Evolutionary conservation across 2,329 filamentous ascomycete species (phyloP).

Genomic region (Aspergillus sp.): DNA sequence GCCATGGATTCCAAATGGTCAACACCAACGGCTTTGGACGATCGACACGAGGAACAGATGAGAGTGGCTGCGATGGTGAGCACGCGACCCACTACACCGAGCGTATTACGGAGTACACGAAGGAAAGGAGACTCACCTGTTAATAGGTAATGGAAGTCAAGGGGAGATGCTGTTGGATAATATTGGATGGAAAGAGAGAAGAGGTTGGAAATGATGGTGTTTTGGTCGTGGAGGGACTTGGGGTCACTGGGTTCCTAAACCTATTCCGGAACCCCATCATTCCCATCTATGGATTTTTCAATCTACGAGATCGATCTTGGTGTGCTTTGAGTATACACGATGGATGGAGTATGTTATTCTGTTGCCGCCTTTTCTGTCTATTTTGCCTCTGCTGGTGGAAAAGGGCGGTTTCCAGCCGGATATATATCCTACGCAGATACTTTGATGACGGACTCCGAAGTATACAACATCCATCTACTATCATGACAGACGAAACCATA

Average conservation of each 20-base stretch:
- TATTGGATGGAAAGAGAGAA: neutral
- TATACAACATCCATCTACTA: no score
- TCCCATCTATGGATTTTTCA: neutral
- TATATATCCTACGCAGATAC: neutral
- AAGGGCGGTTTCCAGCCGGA: neutral
- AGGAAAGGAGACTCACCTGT: neutral
- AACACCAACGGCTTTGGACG: neutral
- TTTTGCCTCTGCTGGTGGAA: no score
- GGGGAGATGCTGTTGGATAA: neutral
- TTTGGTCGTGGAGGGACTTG: neutral
- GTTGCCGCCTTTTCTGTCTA: no score
- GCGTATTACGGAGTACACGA: neutral
- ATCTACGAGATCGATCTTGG: neutral
- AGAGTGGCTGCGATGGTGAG: neutral
- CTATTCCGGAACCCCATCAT: neutral
- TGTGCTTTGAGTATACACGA: no score
- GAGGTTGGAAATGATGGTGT: neutral
- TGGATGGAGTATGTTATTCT: no score
- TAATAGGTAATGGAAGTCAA: neutral
- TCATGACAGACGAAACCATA: no score
- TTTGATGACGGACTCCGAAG: neutral
- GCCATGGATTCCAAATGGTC: neutral
- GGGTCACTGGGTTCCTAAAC: neutral
- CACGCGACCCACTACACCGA: neutral
- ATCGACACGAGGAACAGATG: neutral